phyloP scores from a whole-genome alignment of 352 stramenopile genomes.

The Pythium coloratum region DNA sequence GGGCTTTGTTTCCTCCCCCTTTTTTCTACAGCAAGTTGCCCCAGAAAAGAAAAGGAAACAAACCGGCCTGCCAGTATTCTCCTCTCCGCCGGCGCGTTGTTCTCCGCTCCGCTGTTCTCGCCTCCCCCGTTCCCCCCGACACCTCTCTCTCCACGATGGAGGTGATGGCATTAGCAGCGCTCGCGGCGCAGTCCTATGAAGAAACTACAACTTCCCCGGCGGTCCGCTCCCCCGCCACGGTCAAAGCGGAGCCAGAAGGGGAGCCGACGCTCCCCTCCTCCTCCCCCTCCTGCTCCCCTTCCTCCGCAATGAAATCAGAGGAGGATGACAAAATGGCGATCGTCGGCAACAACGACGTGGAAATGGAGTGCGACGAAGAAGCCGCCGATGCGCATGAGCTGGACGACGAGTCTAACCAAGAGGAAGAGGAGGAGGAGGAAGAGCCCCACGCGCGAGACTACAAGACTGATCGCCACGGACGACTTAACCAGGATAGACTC shows the following conservation, averaged over 20 bases:
- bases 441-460: neutral
- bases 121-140: neutral
- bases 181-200: neutral
- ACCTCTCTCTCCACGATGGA: neutral
- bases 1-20: constrained; percentile 15
- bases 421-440: constrained; percentile 9
- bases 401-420: neutral
- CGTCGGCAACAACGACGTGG: constrained; percentile 11
- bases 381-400: constrained; percentile 3
- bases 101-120: neutral
- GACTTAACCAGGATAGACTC: neutral
- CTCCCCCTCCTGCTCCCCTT: constrained; percentile 3
- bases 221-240: neutral
- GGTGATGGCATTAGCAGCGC: neutral
- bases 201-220: neutral
- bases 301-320: neutral
- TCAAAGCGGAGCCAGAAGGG: neutral
- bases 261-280: neutral
- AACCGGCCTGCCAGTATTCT: neutral
- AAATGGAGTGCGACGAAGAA: constrained; percentile 27
- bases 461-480: neutral
- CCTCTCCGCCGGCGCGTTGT: neutral
- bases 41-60: constrained; percentile 30
- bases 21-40: constrained; percentile 35
- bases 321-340: neutral